Evolutionary conservation across 108 stramenopile genomes (phyloP).

Genomic region (Fragilariopsis cylindrus): DNA sequence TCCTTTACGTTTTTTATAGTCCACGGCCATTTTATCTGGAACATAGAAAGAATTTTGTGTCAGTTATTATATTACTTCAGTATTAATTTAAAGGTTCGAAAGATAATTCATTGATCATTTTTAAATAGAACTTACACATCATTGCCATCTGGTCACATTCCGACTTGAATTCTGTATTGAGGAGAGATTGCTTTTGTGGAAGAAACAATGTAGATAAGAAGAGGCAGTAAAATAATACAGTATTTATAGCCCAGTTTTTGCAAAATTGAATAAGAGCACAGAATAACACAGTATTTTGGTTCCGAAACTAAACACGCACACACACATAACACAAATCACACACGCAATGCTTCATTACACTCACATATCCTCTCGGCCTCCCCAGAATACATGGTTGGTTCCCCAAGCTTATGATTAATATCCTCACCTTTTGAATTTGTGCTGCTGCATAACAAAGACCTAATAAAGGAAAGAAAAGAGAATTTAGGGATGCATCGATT

Average conservation of each 20-base stretch:
- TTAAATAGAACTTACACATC: conserved; percentile 21
- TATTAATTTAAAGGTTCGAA: too few species aligned
- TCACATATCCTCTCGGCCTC: conserved; percentile 58
- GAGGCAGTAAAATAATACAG: too few species aligned
- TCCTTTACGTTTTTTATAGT: conserved; percentile 51
- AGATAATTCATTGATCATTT: too few species aligned
- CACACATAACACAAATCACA: not conserved
- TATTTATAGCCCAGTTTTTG: too few species aligned
- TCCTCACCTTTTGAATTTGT: conserved; percentile 64
- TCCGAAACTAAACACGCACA: too few species aligned
- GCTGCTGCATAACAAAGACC: conserved; percentile 54
- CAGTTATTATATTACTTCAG: too few species aligned
- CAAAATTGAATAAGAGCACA: too few species aligned
- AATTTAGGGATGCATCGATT: too few species aligned
- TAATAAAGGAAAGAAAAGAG: too few species aligned
- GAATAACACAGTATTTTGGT: too few species aligned
- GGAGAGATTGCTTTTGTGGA: conserved; percentile 33
- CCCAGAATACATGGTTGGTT: conserved; percentile 69
- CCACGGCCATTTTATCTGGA: conserved; percentile 47
- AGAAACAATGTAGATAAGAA: not conserved
- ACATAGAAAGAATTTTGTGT: too few species aligned
- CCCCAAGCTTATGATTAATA: conserved; percentile 63
- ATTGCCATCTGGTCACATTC: conserved; percentile 67
- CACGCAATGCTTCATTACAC: conserved; percentile 10
- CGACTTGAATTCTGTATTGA: conserved; percentile 57